phyloP scores from a whole-genome alignment of 768 basidiomycete species.

The Suillus subaureus region DNA sequence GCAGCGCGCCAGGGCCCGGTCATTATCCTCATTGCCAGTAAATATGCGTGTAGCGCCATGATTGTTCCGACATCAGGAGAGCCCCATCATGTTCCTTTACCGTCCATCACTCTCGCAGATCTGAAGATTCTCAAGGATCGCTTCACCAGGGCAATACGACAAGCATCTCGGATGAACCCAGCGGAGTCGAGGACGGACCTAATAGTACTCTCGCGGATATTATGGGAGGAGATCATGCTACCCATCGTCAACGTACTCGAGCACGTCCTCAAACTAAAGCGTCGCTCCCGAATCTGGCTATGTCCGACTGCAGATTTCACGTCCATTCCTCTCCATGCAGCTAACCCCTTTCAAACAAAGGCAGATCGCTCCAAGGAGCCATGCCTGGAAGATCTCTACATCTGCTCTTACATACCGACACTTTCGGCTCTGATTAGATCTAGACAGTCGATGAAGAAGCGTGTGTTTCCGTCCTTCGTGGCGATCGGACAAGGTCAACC shows the following conservation, averaged over 20 bases:
- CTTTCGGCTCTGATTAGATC: too few species aligned
- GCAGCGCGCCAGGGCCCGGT: neutral
- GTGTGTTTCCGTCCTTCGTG: neutral
- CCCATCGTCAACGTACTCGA: neutral
- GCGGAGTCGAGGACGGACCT: fast-evolving
- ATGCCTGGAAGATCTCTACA: too few species aligned
- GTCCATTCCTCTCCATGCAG: too few species aligned
- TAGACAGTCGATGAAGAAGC: neutral
- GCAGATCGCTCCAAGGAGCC: too few species aligned
- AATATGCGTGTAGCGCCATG: neutral
- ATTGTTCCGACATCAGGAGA: neutral
- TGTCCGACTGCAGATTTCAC: too few species aligned
- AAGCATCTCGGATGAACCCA: too few species aligned
- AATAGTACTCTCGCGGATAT: neutral
- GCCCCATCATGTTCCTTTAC: neutral
- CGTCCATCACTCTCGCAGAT: neutral
- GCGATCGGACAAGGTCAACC: neutral
- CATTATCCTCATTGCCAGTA: neutral
- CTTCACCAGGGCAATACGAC: neutral
- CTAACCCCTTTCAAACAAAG: too few species aligned
- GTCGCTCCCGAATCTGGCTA: neutral
- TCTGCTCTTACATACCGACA: too few species aligned
- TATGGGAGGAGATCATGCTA: neutral
- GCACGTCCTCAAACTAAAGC: neutral
- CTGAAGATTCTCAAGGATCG: neutral